Percentiles rank a stretch among this genome's conserved stretches.
These are phyloP conservation scores for Volvariella surrecta DNA, from an alignment of 1,284 basidiomycete genomes.

Conservation along the genomic window DNA sequence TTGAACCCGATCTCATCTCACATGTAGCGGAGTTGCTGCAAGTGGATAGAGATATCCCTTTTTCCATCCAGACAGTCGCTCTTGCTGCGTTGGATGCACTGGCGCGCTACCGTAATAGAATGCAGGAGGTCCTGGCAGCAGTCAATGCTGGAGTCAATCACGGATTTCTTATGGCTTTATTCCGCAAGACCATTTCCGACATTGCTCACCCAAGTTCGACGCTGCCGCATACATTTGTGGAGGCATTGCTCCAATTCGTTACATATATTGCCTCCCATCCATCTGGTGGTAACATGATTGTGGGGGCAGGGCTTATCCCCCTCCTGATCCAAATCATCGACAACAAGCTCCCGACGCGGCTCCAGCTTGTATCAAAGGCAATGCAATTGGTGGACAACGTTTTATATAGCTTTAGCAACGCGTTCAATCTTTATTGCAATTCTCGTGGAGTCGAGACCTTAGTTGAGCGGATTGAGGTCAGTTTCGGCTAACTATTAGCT, in stretches of 20 bases:
- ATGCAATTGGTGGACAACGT: slow-evolving; percentile 92
- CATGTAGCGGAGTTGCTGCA: slow-evolving; percentile 89
- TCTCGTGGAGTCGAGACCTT: slow-evolving; percentile 81
- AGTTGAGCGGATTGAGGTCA: slow-evolving; percentile 80
- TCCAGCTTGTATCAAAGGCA: slow-evolving; percentile 76
- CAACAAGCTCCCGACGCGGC: slow-evolving; percentile 57
- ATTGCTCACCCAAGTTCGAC: slow-evolving; percentile 56
- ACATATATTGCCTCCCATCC: slow-evolving; percentile 83
- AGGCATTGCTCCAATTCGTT: slow-evolving; percentile 81
- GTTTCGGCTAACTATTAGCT: slow-evolving; percentile 15
- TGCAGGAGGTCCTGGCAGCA: slow-evolving; percentile 83
- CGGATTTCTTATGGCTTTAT: slow-evolving; percentile 84
- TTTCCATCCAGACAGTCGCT: slow-evolving; percentile 73
- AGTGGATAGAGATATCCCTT: slow-evolving; percentile 61
- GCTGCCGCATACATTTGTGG: slow-evolving; percentile 77
- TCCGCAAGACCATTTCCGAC: slow-evolving; percentile 74
- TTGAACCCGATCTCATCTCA: slow-evolving; percentile 86
- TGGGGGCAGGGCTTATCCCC: slow-evolving; percentile 94
- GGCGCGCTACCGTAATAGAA: slow-evolving; percentile 75
- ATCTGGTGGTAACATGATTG: slow-evolving; percentile 85
- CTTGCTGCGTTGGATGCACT: slow-evolving; percentile 88
- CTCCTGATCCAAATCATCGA: slow-evolving; percentile 85
- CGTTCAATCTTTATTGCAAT: slow-evolving; percentile 83
- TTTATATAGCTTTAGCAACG: slow-evolving; percentile 83
- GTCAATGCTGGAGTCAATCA: slow-evolving; percentile 96